Conservation (phyloP, 768 basidiomycete genomes). For the Fomitopsis pulvina region DNA sequence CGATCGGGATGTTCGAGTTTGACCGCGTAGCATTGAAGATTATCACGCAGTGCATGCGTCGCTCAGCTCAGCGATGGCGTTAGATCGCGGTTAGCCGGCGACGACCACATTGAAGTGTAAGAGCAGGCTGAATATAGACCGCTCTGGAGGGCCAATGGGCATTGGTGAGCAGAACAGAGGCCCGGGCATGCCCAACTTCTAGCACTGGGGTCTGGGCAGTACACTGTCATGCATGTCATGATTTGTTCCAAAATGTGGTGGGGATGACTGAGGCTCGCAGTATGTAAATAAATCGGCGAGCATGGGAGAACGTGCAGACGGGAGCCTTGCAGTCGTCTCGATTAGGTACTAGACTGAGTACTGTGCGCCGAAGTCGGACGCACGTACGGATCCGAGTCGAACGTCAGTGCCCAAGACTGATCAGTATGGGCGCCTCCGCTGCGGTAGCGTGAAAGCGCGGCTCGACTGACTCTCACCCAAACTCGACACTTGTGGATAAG, state of each 20-base stretch:
- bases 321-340: too few species aligned
- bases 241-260: too few species aligned
- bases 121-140: neutral
- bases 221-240: too few species aligned
- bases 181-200: too few species aligned
- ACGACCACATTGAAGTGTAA: neutral
- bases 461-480: neutral
- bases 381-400: too few species aligned
- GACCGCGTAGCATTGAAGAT: neutral
- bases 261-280: too few species aligned
- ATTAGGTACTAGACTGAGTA: too few species aligned
- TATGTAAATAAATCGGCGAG: too few species aligned
- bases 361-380: too few species aligned
- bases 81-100: conserved; percentile 1
- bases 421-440: neutral
- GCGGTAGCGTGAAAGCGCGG: conserved; percentile 1
- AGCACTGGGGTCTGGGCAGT: too few species aligned
- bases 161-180: neutral
- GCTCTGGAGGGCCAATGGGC: neutral
- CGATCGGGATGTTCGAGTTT: too few species aligned
- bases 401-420: neutral
- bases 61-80: conserved; percentile 2
- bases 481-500: conserved; percentile 2
- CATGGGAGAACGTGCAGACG: too few species aligned
- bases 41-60: neutral